Conservation (phyloP, 257 asterid species). For the Nicotiana tomentosiformis region DNA sequence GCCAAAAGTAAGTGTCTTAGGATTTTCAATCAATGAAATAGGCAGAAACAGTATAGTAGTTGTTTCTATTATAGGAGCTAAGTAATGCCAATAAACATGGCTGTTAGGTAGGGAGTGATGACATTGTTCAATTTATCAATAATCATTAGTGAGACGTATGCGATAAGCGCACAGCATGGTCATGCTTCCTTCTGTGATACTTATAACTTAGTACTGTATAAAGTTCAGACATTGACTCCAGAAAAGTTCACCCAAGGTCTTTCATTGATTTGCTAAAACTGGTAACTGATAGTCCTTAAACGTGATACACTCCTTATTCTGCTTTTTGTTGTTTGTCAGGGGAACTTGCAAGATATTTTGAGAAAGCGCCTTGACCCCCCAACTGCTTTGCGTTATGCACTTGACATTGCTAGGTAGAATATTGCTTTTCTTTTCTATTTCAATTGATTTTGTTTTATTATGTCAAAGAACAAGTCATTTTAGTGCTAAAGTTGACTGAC, state of each 20-base stretch:
- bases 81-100: neutral
- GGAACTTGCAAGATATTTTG: slow-evolving; percentile 49
- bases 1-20: slow-evolving; percentile 35
- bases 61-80: neutral
- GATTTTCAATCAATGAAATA: neutral
- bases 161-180: neutral
- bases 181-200: neutral
- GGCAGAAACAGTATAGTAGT: neutral
- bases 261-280: neutral
- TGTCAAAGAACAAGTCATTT: neutral
- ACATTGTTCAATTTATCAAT: too few species aligned
- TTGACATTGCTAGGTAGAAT: slow-evolving; percentile 56
- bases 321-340: slow-evolving; percentile 19
- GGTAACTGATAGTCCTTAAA: neutral
- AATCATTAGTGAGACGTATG: neutral
- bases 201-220: neutral
- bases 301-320: neutral
- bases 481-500: slow-evolving; percentile 12
- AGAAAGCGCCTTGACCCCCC: slow-evolving; percentile 41
- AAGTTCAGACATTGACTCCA: neutral
- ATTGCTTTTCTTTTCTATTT: neutral
- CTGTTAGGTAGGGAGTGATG: too few species aligned
- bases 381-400: slow-evolving; percentile 53
- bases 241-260: neutral
- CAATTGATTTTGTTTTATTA: neutral